Conservation (phyloP, 148 eudicot genomes). For the Persicaria tinctoria region DNA sequence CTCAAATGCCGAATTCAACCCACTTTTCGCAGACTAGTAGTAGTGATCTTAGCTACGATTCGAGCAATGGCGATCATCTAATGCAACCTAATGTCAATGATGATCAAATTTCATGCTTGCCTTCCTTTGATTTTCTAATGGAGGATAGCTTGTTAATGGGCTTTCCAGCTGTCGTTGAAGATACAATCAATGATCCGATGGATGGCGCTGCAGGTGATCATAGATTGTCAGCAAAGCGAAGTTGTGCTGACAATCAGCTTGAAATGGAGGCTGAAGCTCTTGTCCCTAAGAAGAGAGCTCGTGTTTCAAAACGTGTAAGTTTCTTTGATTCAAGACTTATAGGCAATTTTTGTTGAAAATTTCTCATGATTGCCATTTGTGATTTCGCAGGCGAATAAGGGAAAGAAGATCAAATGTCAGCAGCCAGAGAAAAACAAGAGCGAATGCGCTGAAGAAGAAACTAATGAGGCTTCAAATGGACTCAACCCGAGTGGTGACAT, state of each 20-base stretch:
- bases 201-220: neutral
- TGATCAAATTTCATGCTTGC: slow-evolving; percentile 2
- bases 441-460: slow-evolving; percentile 1
- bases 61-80: neutral
- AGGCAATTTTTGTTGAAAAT: neutral
- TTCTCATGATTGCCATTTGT: neutral
- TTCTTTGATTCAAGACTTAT: neutral
- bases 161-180: neutral
- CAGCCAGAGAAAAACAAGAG: slow-evolving; percentile 12
- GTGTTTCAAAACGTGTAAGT: slow-evolving; percentile 14
- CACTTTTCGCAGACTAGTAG: neutral
- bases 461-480: neutral
- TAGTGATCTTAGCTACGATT: neutral
- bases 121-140: neutral
- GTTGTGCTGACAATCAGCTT: neutral
- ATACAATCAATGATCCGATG: neutral
- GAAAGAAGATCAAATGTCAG: slow-evolving; percentile 15
- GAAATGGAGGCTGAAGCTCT: neutral
- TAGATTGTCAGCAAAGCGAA: neutral
- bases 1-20: neutral
- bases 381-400: neutral
- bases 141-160: neutral
- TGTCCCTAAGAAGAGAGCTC: slow-evolving; percentile 23
- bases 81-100: neutral
- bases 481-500: slow-evolving; percentile 9